Base-by-base conservation (phyloP, 495 filamentous ascomycete species). In the Lasiosphaeris hirsuta region DNA sequence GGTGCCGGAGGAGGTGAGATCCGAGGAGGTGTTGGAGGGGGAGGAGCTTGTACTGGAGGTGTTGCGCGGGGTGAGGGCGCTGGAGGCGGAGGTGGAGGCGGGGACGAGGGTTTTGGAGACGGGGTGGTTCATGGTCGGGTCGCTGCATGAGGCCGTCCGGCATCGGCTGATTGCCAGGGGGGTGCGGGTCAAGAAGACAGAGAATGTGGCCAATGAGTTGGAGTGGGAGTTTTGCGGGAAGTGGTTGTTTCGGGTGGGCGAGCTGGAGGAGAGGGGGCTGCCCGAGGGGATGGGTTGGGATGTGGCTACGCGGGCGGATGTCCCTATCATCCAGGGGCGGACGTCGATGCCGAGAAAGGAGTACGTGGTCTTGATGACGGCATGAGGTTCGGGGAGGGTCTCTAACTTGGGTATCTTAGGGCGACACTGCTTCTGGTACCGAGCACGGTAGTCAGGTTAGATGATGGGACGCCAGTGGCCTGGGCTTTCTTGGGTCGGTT, bases 401-500 rank as follows among this genome's bases (percentile, higher is more conserved):
- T 18, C 7, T 15, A 2, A 23, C 14, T 15, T 19, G 17, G 11
- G 11, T 3, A 35, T 19, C 1, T 43, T 43, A 71, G 75, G 51
- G 63, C 63, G 11, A 76, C 72, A 10, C 53, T 78, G 10, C 55
- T 72, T 38, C 59, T 64, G 19, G 56, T 78, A 11, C 69, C 72
- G 9, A 74, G 69, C 56, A 62, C 57, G 49, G 67, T 66, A 6
- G 47, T 78, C 2, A 63, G 72, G 19, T 37, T 65, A 6, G 59
- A 61, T n/a, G 67, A 73, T 36, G 70, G 64, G 19, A 69, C 57
- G 33, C 74, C 70, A 8, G 52, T 76, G 8, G 72, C 77, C 0
- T 81, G 78, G 78, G 72, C 61, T 6, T 72, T 80, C 33, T 58
- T 80, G 19, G 70, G 65, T 68, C 11, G 51, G 60, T 54, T 3